These are phyloP conservation scores for Verticillium klebahnii DNA, from an alignment of 2,329 filamentous ascomycete species.

Conservation along the genomic window DNA sequence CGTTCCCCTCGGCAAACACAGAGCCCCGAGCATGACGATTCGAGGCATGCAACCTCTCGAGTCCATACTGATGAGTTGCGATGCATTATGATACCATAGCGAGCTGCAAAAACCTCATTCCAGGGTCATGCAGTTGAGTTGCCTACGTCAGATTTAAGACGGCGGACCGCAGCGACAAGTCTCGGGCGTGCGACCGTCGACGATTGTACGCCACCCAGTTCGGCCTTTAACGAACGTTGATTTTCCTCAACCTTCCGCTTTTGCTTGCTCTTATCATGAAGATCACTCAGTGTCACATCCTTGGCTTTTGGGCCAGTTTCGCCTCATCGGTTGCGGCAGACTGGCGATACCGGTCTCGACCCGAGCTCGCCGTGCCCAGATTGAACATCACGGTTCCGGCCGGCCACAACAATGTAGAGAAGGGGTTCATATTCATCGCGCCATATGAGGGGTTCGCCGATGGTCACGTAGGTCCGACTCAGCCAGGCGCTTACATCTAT, in stretches of 20 bases:
- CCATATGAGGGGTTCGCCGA: not conserved
- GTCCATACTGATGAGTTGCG: not conserved
- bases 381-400: conserved; percentile 4
- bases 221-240: no score
- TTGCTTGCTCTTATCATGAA: not conserved
- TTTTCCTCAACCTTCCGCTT: no score
- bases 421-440: conserved; percentile 2
- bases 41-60: not conserved
- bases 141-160: no score
- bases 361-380: conserved; percentile 9
- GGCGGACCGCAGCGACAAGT: no score
- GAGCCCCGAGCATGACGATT: not conserved
- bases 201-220: no score
- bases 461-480: not conserved
- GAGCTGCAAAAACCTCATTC: no score
- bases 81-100: no score
- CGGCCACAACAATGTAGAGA: not conserved
- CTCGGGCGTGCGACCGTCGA: no score
- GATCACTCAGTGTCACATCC: not conserved
- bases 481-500: conserved; percentile 4
- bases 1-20: not conserved
- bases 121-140: no score
- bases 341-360: conserved; percentile 17
- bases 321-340: conserved; percentile 7
- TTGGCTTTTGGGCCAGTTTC: not conserved